Evolutionary conservation across 768 basidiomycete species (phyloP).

Genomic region (Strobilomyces dryophilus): DNA sequence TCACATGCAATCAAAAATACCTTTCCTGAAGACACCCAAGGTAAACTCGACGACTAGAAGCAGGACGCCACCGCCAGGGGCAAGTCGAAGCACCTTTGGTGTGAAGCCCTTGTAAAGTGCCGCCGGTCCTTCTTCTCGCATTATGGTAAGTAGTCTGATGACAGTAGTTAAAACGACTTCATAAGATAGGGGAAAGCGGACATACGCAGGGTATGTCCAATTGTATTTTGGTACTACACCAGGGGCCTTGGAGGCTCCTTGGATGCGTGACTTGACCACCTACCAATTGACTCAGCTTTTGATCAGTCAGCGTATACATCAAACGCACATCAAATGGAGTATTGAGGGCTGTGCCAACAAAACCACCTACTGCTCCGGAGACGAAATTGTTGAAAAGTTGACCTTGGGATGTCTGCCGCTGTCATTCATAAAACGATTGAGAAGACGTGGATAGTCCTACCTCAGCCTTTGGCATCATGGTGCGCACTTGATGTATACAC

Average conservation of each 20-base stretch:
- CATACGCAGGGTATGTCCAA: constrained; percentile 88
- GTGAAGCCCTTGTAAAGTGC: constrained; percentile 95
- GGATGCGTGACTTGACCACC: constrained; percentile 97
- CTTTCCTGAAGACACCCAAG: constrained; percentile 67
- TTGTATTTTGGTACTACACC: constrained; percentile 85
- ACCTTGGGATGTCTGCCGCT: constrained; percentile 53
- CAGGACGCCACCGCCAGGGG: constrained; percentile 92
- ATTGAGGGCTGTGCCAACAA: constrained; percentile 85
- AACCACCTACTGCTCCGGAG: constrained; percentile 87
- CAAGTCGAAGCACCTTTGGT: constrained; percentile 92
- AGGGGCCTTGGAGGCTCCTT: constrained; percentile 60
- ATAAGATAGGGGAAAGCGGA: neutral
- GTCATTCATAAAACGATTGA: neutral
- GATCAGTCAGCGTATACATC: neutral
- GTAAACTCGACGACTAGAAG: constrained; percentile 92
- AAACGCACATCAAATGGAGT: constrained; percentile 67
- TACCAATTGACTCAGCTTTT: constrained; percentile 26
- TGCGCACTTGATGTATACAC: constrained; percentile 80
- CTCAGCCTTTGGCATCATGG: constrained; percentile 79
- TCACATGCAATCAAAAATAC: constrained; percentile 32
- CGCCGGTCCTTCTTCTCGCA: constrained; percentile 79
- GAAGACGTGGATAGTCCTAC: constrained; percentile 37
- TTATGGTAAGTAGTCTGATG: constrained; percentile 60
- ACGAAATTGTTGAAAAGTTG: constrained; percentile 88
- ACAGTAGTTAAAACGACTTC: neutral